These are phyloP conservation scores for Fusarium pseudoanthophilum DNA, from an alignment of 2,329 filamentous ascomycete genomes.

Conservation along the genomic window DNA sequence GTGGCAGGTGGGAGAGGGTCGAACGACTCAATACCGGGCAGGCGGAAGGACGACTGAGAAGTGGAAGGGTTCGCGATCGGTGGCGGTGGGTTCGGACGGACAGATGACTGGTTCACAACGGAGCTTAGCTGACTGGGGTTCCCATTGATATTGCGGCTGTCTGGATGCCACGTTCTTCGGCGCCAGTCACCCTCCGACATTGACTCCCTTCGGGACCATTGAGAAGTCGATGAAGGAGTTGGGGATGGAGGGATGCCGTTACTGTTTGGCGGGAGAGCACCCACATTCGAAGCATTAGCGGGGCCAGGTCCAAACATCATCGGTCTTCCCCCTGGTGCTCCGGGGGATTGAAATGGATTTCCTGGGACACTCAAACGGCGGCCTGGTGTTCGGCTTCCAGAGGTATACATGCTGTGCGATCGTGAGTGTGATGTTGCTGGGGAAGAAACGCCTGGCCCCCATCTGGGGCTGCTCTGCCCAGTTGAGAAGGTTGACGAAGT, in stretches of 20 bases:
- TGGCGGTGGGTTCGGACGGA: constrained; percentile 64
- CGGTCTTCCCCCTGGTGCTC: constrained; percentile 65
- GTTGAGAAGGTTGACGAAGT: constrained; percentile 85
- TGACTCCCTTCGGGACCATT: constrained; percentile 74
- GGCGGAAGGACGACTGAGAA: constrained; percentile 70
- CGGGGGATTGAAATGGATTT: constrained; percentile 78
- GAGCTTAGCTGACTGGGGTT: constrained; percentile 79
- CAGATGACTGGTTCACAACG: constrained; percentile 75
- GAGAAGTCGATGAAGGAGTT: constrained; percentile 70
- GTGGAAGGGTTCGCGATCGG: constrained; percentile 59
- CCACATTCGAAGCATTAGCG: constrained; percentile 64
- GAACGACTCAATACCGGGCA: constrained; percentile 94
- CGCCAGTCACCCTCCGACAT: constrained; percentile 80
- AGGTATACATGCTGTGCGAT: constrained; percentile 76
- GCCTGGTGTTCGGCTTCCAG: constrained; percentile 71
- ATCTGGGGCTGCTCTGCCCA: constrained; percentile 80
- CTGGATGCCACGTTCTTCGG: constrained; percentile 90
- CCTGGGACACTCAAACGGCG: constrained; percentile 84
- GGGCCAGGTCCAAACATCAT: constrained; percentile 65
- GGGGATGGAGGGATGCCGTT: constrained; percentile 73
- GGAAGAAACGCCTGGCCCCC: constrained; percentile 75
- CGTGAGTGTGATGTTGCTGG: constrained; percentile 76
- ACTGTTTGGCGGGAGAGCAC: constrained; percentile 65
- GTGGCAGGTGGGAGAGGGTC: constrained; percentile 76
- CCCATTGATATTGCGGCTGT: constrained; percentile 71